A percentile compares a stretch with the other conserved stretches of the same genome.
These are phyloP conservation scores for Sporothrix variecibatus DNA, from an alignment of 2,329 filamentous ascomycete genomes.

Conservation along the genomic window DNA sequence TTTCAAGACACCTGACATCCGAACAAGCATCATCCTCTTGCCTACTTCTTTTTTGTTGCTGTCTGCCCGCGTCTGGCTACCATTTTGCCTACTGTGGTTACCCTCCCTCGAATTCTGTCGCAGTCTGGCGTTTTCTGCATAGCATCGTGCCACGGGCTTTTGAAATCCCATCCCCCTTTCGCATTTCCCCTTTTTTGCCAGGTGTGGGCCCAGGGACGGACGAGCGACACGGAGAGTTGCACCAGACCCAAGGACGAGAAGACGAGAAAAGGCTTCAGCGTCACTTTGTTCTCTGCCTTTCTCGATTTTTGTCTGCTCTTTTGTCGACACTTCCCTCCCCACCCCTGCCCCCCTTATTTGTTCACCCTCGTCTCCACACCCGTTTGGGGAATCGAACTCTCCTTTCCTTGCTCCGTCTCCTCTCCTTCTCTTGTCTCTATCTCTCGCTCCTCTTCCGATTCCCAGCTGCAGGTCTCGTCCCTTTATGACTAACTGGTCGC, in stretches of 20 bases:
- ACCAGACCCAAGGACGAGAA: slow-evolving; percentile 2
- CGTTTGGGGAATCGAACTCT: slow-evolving; percentile 4
- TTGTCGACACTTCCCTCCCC: slow-evolving; percentile 1
- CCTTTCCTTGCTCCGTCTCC: slow-evolving; percentile 11
- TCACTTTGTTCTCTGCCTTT: not conserved
- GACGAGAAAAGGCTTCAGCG: slow-evolving; percentile 6
- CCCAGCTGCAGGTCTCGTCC: slow-evolving; percentile 11
- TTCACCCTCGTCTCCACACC: slow-evolving; percentile 19
- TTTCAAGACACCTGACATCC: slow-evolving; percentile 47
- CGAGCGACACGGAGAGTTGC: slow-evolving; percentile 3
- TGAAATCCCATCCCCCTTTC: slow-evolving; percentile 20
- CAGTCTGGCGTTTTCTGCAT: slow-evolving; percentile 10
- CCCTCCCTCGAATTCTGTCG: slow-evolving; percentile 14
- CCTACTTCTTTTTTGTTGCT: not conserved
- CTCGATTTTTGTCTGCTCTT: not conserved
- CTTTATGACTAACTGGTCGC: slow-evolving; percentile 46
- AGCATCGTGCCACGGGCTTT: slow-evolving; percentile 14
- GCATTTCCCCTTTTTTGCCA: slow-evolving; percentile 10
- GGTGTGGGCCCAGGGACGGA: slow-evolving; percentile 6
- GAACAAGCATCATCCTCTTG: slow-evolving; percentile 30
- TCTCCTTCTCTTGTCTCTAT: not conserved
- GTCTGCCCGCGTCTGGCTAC: not conserved
- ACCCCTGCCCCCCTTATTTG: slow-evolving; percentile 26
- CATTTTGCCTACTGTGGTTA: not conserved
- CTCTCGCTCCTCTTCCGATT: slow-evolving; percentile 23